phyloP scores from a whole-genome alignment of 1,284 basidiomycete species.

The Cutaneotrichosporon daszewskae region DNA sequence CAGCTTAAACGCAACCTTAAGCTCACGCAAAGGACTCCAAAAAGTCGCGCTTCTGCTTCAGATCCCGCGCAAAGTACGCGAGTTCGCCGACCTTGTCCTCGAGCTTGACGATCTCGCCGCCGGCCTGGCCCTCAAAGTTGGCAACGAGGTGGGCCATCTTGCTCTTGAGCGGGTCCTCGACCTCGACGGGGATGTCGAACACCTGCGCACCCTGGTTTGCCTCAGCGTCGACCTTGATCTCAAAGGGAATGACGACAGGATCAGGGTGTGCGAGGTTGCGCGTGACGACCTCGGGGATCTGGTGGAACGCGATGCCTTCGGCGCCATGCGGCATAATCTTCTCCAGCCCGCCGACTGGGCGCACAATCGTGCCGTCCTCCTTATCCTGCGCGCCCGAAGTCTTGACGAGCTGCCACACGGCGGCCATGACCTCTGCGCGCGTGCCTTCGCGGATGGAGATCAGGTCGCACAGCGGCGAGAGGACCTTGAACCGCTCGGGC shows the following conservation, averaged over 20 bases:
- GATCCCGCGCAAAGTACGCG: slow-evolving; percentile 75
- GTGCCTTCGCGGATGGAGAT: slow-evolving; percentile 82
- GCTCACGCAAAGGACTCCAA: slow-evolving; percentile 67
- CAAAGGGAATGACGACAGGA: slow-evolving; percentile 77
- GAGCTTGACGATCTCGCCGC: slow-evolving; percentile 63
- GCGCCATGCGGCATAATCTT: slow-evolving; percentile 54
- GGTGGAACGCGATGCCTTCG: slow-evolving; percentile 65
- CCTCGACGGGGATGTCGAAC: slow-evolving; percentile 87
- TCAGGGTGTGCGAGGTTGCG: slow-evolving; percentile 71
- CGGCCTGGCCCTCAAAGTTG: slow-evolving; percentile 61
- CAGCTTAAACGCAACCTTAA: background rate
- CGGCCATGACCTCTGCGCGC: slow-evolving; percentile 70
- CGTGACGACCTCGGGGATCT: slow-evolving; percentile 80
- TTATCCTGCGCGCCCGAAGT: slow-evolving; percentile 82
- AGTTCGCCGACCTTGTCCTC: slow-evolving; percentile 82
- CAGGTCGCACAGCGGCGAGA: slow-evolving; percentile 68
- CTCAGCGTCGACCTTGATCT: slow-evolving; percentile 42
- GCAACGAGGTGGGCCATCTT: slow-evolving; percentile 69
- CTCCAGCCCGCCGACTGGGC: slow-evolving; percentile 65
- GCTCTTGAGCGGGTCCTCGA: slow-evolving; percentile 75
- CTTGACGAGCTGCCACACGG: slow-evolving; percentile 91
- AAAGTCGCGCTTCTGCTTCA: slow-evolving; percentile 80
- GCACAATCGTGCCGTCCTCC: slow-evolving; percentile 71
- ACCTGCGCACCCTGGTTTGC: slow-evolving; percentile 50
- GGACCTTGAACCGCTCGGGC: slow-evolving; percentile 78